Base-by-base conservation (phyloP, 2,329 filamentous ascomycete species). In the Talaromyces sp. region DNA sequence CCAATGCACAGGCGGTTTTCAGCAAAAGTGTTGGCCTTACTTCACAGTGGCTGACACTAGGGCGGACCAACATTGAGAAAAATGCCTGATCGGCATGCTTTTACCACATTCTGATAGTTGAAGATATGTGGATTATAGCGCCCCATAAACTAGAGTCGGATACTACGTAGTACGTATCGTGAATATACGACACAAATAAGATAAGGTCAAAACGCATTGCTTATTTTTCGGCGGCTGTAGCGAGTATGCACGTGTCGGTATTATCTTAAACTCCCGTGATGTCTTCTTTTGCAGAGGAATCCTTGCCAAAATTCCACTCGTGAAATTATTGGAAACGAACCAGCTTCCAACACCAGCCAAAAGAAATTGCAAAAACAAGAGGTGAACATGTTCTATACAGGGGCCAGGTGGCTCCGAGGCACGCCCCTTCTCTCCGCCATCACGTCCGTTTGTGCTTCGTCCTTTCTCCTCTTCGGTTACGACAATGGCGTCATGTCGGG, bases 391-490 rank as follows among this genome's bases (percentile, higher is more conserved):
- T 52, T 52, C 26, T 52, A 52, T 19, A 66, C 64, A 19, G 66
- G 66, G 14, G 32, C 64, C n/a, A 54, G 29, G 17, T 54, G 58
- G 51, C 66, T 70, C 17, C 60, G 60, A 14, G 67, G 67, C 3
- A 41, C 59, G 1, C 50, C 62, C 4, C 63, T 70, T 12, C 60
- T 69, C 52, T 62, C 54, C 0, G 65, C 65, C n/a, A 68, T 70
- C 56, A 69, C 68, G 8, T 66, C 66, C 19, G 67, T 69, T 27
- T 66, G 65, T 48, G 55, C 62, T 17, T 60, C 65, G 7, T 54
- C 63, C 5, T 85, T 85, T 70, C 69, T 85, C 17, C 78, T 84
- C 12, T 69, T 69, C 46, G 68, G 68, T 11, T 70, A 68, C 54
- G 67, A 70, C 51, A 67, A 68, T 59, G 68, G 67, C n/a, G 62